phyloP scores from a whole-genome alignment of 2,329 filamentous ascomycete species.

The Aspergillus persii region DNA sequence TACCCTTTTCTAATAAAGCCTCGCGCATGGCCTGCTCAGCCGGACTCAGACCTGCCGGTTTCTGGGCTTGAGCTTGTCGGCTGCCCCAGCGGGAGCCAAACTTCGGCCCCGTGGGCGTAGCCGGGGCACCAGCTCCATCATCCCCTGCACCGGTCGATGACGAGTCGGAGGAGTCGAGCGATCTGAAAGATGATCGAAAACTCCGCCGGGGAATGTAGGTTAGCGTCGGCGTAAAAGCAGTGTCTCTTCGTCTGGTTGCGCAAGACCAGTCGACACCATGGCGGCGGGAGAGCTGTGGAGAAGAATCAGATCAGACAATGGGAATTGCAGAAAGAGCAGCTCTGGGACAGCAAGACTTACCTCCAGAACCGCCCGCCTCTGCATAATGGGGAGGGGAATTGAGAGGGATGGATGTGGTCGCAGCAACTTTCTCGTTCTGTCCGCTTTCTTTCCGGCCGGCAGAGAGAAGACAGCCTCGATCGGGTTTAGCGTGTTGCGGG shows the following conservation, averaged over 20 bases:
- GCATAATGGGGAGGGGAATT: slow-evolving; percentile 27
- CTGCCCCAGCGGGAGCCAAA: slow-evolving; percentile 27
- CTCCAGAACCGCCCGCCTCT: slow-evolving; percentile 33
- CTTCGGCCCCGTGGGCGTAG: slow-evolving; percentile 21
- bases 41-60: slow-evolving; percentile 27
- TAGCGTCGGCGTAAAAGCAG: slow-evolving; percentile 18
- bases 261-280: slow-evolving; percentile 40
- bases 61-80: slow-evolving; percentile 14
- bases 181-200: slow-evolving; percentile 32
- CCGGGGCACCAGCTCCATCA: slow-evolving; percentile 14
- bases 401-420: not conserved
- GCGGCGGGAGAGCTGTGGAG: slow-evolving; percentile 36
- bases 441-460: slow-evolving; percentile 7
- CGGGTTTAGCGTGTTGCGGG: not conserved
- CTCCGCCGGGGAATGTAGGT: slow-evolving; percentile 27
- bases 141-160: slow-evolving; percentile 21
- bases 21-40: slow-evolving; percentile 34
- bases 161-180: slow-evolving; percentile 29
- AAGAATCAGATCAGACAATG: not conserved
- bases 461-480: slow-evolving; percentile 1
- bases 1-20: slow-evolving; percentile 20
- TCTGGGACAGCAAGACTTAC: slow-evolving; percentile 18
- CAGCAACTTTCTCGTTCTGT: slow-evolving; percentile 12
- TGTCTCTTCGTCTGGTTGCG: slow-evolving; percentile 27
- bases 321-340: too few species aligned